phyloP scores from a whole-genome alignment of 2,329 filamentous ascomycete genomes.

The Monilinia vaccinii-corymbosi region DNA sequence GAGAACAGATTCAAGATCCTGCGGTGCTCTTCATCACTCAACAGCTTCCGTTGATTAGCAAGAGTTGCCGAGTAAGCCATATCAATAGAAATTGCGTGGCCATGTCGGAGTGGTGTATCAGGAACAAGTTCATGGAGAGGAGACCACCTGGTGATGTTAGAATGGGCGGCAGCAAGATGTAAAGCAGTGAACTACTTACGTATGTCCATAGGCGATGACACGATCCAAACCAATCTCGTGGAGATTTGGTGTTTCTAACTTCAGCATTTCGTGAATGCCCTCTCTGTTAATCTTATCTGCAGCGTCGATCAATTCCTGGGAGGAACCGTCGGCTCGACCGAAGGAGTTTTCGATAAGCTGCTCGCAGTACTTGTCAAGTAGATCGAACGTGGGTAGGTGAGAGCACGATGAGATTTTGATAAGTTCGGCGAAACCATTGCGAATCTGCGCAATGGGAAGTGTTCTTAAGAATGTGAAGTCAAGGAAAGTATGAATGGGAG shows the following conservation, averaged over 20 bases:
- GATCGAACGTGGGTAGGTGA: slow-evolving; percentile 54
- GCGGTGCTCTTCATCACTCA: slow-evolving; percentile 50
- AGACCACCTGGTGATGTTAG: slow-evolving; percentile 38
- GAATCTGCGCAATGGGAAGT: slow-evolving; percentile 56
- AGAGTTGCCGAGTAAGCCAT: slow-evolving; percentile 69
- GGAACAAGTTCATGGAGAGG: slow-evolving; percentile 63
- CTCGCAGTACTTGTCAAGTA: slow-evolving; percentile 62
- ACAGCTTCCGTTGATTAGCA: slow-evolving; percentile 51
- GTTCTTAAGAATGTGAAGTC: slow-evolving; percentile 66
- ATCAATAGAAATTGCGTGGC: slow-evolving; percentile 66
- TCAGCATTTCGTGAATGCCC: slow-evolving; percentile 64
- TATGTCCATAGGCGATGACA: slow-evolving; percentile 67
- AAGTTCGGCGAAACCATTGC: slow-evolving; percentile 65
- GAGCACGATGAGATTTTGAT: slow-evolving; percentile 70
- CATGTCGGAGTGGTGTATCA: slow-evolving; percentile 59
- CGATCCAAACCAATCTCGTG: slow-evolving; percentile 59
- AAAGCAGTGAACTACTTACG: slow-evolving; percentile 33
- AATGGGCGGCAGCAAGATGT: no score
- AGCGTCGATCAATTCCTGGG: slow-evolving; percentile 46
- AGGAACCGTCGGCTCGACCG: slow-evolving; percentile 48
- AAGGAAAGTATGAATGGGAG: slow-evolving; percentile 62
- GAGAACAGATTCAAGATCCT: slow-evolving; percentile 60
- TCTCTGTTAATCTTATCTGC: slow-evolving; percentile 61
- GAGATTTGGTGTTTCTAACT: slow-evolving; percentile 63
- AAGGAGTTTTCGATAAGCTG: slow-evolving; percentile 56